Evolutionary conservation across 495 filamentous ascomycete species (phyloP).

Genomic region (Aspergillus mulundensis): DNA sequence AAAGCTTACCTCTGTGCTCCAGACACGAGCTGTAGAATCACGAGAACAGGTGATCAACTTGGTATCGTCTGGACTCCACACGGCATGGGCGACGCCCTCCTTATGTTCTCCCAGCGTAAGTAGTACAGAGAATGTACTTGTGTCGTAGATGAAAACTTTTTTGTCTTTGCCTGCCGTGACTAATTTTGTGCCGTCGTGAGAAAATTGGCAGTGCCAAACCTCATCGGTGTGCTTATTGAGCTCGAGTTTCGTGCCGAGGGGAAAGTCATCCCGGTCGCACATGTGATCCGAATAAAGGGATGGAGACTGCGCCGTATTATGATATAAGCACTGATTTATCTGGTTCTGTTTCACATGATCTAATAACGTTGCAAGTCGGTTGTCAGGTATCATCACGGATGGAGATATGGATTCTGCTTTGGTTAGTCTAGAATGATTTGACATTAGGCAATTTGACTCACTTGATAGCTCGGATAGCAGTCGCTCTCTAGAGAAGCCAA

Average conservation of each 20-base stretch:
- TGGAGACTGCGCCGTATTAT: conserved; percentile 73
- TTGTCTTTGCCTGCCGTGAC: conserved; percentile 76
- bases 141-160: conserved; percentile 78
- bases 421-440: neutral
- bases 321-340: conserved; percentile 79
- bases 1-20: conserved; percentile 66
- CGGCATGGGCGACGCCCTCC: conserved; percentile 64
- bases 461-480: conserved; percentile 81
- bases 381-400: conserved; percentile 96
- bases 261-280: conserved; percentile 79
- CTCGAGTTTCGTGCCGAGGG: conserved; percentile 59
- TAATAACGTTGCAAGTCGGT: conserved; percentile 81
- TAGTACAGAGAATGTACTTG: conserved; percentile 60
- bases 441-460: conserved; percentile 34
- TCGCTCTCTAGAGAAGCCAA: conserved; percentile 66
- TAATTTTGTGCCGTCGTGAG: conserved; percentile 78
- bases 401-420: conserved; percentile 80
- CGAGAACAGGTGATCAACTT: conserved; percentile 78
- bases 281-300: conserved; percentile 86
- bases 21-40: conserved; percentile 71
- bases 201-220: conserved; percentile 88
- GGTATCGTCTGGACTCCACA: conserved; percentile 89
- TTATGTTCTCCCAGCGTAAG: conserved; percentile 62
- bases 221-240: conserved; percentile 76
- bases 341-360: conserved; percentile 77